Evolutionary conservation across 2,329 filamentous ascomycete genomes (phyloP).

Genomic region (Penicillium crustosum): DNA sequence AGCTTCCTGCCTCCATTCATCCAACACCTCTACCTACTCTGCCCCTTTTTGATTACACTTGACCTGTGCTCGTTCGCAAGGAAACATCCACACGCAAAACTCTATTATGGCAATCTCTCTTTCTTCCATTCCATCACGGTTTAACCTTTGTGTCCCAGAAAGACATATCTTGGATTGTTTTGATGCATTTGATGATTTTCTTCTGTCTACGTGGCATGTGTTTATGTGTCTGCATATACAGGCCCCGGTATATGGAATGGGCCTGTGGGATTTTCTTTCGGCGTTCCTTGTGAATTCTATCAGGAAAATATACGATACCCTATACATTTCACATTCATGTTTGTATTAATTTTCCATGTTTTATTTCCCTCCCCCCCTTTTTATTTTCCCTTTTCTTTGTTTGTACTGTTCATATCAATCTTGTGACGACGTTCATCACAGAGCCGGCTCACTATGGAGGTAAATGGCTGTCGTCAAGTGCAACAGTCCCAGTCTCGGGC

Average conservation of each 20-base stretch:
- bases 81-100: not conserved
- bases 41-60: not conserved
- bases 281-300: conserved; percentile 4
- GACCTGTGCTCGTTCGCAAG: not conserved
- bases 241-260: not conserved
- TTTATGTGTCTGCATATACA: conserved; percentile 5
- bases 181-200: not conserved
- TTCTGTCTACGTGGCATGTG: not conserved
- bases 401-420: not conserved
- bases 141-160: no score
- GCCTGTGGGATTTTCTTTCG: not conserved
- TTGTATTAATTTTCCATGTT: not conserved
- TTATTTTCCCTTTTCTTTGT: not conserved
- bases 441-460: no score
- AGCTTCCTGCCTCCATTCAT: not conserved
- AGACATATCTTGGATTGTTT: not conserved
- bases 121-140: no score
- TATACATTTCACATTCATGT: not conserved
- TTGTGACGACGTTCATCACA: no score
- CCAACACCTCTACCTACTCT: no score
- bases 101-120: not conserved
- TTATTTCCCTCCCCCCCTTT: not conserved
- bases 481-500: no score
- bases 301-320: conserved; percentile 7
- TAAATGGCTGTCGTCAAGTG: no score